Base-by-base conservation (phyloP, 2,329 filamentous ascomycete species). In the Raffaelea ambrosiae region DNA sequence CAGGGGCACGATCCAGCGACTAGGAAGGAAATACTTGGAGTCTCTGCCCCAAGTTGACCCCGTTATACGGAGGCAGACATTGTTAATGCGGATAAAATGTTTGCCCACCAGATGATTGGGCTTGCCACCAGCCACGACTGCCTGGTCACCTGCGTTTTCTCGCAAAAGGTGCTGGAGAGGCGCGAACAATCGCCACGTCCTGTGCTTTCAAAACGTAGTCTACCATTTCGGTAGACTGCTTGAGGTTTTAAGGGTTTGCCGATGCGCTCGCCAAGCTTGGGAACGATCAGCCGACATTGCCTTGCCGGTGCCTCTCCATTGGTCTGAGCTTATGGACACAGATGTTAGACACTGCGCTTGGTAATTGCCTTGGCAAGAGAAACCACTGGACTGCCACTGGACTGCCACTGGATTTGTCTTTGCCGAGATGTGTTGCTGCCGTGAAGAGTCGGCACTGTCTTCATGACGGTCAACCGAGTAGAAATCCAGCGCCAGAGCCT, bases 171-270 rank as follows among this genome's bases (percentile, higher is more conserved):
- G 66, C 2, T 63, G 49, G 7, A 68, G 53, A 2, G 68, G 62
- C 3, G 64, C 56, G 57, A 62, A 71, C 11, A 71, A 56, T 3
- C 71, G 66, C 16, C 73, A 54, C 1, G 65, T 68, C 57, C 73
- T 71, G 38, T 57, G 50, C 62, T 61, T 54, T 40, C n/a, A 59
- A 40, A 36, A 64, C 47, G 43, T 60, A 59, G 4, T 57, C 44
- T 1, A 57, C 41, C 63, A 67, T 64, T 14, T 54, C 49, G 18
- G 48, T 46, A 1, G 63, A 58, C 48, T 67, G 63, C n/a, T 49
- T 46, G 18, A 53, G 52, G 31, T 54, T 58, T 52, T 67, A 67
- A 64, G 4, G 54, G 49, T 38, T 51, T 48, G 52, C 60, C 63
- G 53, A 67, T 61, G 36, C 57, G 54, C 50, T 67, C 66, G 46